Base-by-base conservation (phyloP, 768 basidiomycete genomes). In the Trametes cinnabarina region DNA sequence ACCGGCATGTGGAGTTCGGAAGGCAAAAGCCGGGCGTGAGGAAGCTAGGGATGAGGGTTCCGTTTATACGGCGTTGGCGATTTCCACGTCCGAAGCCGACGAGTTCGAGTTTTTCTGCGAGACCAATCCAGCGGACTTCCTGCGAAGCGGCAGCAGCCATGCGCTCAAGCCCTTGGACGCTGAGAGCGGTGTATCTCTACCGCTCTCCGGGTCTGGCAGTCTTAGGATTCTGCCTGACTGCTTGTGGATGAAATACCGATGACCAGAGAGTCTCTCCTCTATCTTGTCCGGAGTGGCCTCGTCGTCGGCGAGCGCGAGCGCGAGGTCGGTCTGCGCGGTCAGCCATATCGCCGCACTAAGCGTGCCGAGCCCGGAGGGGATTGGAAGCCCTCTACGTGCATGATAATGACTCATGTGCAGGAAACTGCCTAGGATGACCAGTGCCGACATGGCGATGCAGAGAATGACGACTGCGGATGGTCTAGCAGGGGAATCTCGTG, bases 271-370 rank as follows among this genome's bases (percentile, higher is more conserved):
- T n/a, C 14, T 3, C 25, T 30, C 39, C 34, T 37, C 47, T 1
- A 52, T 26, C 9, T 22, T n/a, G 23, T 39, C 39, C 23, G 30
- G 20, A 11, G 12, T 19, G 47, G 15, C 32, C 25, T 28, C 20
- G 14, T 30, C 47, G 1, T 51, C 54, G 10, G 55, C 58, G 51
- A 65, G 64, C 54, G 54, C 58, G 37, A n/a, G 14, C 20, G 55
- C 80, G 61, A 83, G 73, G 26, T 74, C 76, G 3, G 80, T 81
- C 60, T 78, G 76, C 7, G 77, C 82, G 10, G 80, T 80, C 59
- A 84, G 77, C 37, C 79, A 77, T 12, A 82, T 77, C 12, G 83
- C 83, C 11, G 81, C 80, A 20, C 81, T 82, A 50, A 84, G 79
- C 4, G 83, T 83, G 17, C 82, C 64, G 0, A 81, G 80, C 47